Base-by-base conservation (phyloP, 2,329 filamentous ascomycete genomes). In the Volutella citrinella region DNA sequence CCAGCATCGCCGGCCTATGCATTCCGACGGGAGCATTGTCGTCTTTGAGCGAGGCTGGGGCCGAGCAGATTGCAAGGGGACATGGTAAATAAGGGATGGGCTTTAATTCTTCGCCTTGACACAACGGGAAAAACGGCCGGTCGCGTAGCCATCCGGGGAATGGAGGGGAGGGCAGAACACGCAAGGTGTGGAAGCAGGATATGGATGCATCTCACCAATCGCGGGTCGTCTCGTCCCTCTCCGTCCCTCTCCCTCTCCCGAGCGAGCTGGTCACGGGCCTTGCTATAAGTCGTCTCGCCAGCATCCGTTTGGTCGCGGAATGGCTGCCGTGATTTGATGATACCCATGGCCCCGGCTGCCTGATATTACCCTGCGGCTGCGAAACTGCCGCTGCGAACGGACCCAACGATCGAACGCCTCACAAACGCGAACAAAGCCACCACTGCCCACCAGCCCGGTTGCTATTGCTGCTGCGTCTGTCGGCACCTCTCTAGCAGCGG, bases 21-120 rank as follows among this genome's bases (percentile, higher is more conserved):
- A 59, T 59, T 58, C 56, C 52, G 30, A 10, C 25, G 17, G 21
- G 27, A 18, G 37, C 57, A 63, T 63, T 63, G 59, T 63, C 51
- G 56, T 50, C 51, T 46, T 46, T 47, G 49, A 43, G 45, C 32
- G 54, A 58, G 59, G 54, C 45, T 57, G 54, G 52, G 43, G 32
- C 34, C 38, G 35, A 31, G 38, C 38, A 14, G 26, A 29, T n/a
- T n/a, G n/a, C n/a, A n/a, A n/a, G n/a, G n/a, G n/a, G n/a, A n/a
- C n/a, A n/a, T n/a, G n/a, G n/a, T n/a, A n/a, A n/a, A n/a, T n/a
- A n/a, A n/a, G n/a, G n/a, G n/a, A n/a, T n/a, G n/a, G n/a, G n/a
- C n/a, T n/a, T n/a, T n/a, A n/a, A n/a, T n/a, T n/a, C n/a, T n/a
- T n/a, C n/a, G n/a, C n/a, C n/a, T n/a, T n/a, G n/a, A n/a, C n/a